Evolutionary conservation across 768 basidiomycete genomes (phyloP).

Genomic region (Hortiboletus campestris): DNA sequence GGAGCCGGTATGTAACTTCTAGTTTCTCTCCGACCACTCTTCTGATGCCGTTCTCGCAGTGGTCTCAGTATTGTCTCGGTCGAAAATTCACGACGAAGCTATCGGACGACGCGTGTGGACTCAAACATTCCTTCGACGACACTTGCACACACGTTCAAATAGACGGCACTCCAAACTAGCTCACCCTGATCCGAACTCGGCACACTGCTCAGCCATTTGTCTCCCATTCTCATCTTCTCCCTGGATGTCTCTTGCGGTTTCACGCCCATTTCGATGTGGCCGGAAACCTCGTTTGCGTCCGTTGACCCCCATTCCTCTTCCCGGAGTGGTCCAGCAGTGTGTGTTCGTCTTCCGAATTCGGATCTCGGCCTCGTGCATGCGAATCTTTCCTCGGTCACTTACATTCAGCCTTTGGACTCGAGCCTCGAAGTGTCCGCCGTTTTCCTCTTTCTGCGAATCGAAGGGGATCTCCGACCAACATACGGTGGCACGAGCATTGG

Average conservation of each 20-base stretch:
- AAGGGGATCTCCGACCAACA: no score
- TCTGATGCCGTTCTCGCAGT: neutral
- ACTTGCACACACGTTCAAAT: slow-evolving; percentile 9
- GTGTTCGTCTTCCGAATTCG: slow-evolving; percentile 7
- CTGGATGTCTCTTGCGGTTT: neutral
- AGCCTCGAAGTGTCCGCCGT: no score
- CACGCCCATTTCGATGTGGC: slow-evolving; percentile 10
- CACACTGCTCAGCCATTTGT: slow-evolving; percentile 2
- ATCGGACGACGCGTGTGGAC: slow-evolving; percentile 3
- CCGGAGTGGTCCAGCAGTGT: slow-evolving; percentile 3
- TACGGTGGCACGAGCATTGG: neutral
- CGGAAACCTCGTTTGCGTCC: slow-evolving; percentile 1
- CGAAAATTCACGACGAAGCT: slow-evolving; percentile 9
- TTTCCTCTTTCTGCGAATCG: neutral
- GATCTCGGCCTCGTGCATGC: slow-evolving; percentile 15
- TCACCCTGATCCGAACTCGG: slow-evolving; percentile 7
- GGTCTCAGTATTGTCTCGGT: slow-evolving; percentile 8
- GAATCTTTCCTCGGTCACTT: neutral
- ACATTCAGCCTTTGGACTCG: slow-evolving; percentile 1
- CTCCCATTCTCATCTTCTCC: neutral
- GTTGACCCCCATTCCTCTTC: slow-evolving; percentile 3
- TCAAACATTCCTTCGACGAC: slow-evolving; percentile 13
- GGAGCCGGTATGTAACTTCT: neutral
- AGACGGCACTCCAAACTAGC: slow-evolving; percentile 9
- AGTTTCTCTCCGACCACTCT: neutral